Evolutionary conservation across 129 eudicot genomes (phyloP).

Genomic region (Oenanthe sinensis): DNA sequence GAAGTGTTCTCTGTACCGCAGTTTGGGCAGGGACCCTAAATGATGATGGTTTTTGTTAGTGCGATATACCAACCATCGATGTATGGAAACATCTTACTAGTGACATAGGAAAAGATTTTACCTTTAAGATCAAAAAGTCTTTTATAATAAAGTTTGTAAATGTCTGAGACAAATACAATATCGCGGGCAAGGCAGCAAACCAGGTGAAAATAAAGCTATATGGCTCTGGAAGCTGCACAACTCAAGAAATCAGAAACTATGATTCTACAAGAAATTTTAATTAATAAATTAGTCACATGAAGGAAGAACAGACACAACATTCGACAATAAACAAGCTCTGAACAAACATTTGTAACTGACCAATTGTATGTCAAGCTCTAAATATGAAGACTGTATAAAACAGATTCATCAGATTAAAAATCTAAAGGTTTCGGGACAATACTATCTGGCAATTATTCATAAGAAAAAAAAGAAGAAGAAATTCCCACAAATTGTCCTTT

Average conservation of each 20-base stretch:
- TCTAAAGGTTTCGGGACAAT: neutral
- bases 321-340: neutral
- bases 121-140: conserved; percentile 84
- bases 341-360: neutral
- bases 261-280: neutral
- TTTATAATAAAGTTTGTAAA: conserved; percentile 61
- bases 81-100: neutral
- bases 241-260: neutral
- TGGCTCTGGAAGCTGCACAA: conserved; percentile 94
- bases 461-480: no score
- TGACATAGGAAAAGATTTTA: conserved; percentile 19
- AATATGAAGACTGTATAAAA: no score
- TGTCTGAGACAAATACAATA: conserved; percentile 60
- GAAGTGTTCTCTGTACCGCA: conserved; percentile 95
- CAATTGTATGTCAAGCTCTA: neutral
- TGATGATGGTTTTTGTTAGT: conserved; percentile 1
- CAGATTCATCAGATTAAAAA: neutral
- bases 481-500: neutral
- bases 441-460: neutral
- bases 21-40: conserved; percentile 93
- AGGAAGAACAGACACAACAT: neutral
- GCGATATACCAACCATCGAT: neutral
- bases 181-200: conserved; percentile 90
- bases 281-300: neutral
- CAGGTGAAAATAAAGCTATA: conserved; percentile 97